phyloP scores from a whole-genome alignment of 768 basidiomycete genomes.

The Mycena maculata region DNA sequence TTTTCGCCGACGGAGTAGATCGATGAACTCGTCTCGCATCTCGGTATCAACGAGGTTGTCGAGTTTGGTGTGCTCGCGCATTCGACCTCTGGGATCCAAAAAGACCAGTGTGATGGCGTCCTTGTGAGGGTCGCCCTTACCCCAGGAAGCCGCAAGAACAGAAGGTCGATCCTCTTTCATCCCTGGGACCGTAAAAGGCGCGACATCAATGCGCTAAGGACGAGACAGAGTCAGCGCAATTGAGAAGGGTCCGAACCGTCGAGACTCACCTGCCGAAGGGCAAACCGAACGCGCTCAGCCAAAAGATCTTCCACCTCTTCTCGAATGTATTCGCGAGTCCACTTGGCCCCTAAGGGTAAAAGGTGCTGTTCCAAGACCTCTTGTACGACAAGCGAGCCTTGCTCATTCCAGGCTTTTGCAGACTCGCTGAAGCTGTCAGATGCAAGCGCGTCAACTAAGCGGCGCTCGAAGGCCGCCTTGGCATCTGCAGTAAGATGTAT shows the following conservation, averaged over 20 bases:
- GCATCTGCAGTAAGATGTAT: slow-evolving; percentile 74
- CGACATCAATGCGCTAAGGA: slow-evolving; percentile 83
- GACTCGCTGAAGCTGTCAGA: slow-evolving; percentile 89
- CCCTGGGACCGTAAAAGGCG: slow-evolving; percentile 72
- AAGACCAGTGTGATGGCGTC: slow-evolving; percentile 89
- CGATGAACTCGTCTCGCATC: slow-evolving; percentile 77
- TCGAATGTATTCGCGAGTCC: slow-evolving; percentile 88
- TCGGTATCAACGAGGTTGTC: slow-evolving; percentile 86
- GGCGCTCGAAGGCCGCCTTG: slow-evolving; percentile 75
- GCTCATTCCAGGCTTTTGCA: slow-evolving; percentile 91
- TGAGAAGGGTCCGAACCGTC: slow-evolving; percentile 3
- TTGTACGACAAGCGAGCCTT: slow-evolving; percentile 81
- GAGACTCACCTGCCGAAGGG: slow-evolving; percentile 75
- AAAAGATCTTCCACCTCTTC: slow-evolving; percentile 92
- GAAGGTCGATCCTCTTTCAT: slow-evolving; percentile 81
- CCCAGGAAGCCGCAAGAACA: slow-evolving; percentile 94
- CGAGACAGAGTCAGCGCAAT: slow-evolving; percentile 29
- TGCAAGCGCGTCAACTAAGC: slow-evolving; percentile 82
- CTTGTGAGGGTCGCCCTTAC: slow-evolving; percentile 92
- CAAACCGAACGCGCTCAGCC: slow-evolving; percentile 72
- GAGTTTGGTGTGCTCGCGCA: slow-evolving; percentile 90
- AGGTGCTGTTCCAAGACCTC: slow-evolving; percentile 84
- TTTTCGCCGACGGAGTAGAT: slow-evolving; percentile 82
- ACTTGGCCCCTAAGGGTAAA: slow-evolving; percentile 87
- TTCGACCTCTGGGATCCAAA: slow-evolving; percentile 87